Evolutionary conservation across 352 stramenopile species (phyloP), one percentile per base, ranked within the genome.

Genomic region (Phytophthora syringae): DNA sequence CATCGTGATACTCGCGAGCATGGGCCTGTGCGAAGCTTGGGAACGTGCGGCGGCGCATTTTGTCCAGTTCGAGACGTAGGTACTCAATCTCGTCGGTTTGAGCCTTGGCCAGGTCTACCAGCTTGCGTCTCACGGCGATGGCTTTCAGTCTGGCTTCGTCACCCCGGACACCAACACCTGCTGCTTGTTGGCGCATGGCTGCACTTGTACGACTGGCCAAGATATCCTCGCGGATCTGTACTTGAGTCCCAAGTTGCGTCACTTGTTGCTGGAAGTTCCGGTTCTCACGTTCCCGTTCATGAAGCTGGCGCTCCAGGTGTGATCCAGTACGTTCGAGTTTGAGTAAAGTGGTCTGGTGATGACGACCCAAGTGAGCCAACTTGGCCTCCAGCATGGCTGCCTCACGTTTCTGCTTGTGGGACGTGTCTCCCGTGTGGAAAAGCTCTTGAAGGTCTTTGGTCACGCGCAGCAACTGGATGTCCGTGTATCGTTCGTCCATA

Each of bases 31-130:
- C 89, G 50, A 98, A 98, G 54, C 84, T 96, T 11, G 94, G 94
- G 64, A 98, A 98, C n/a, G 93, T 98, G 4, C 89, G 82, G 15
- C 92, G 79, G 2, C 92, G 87, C 73, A 98, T 95, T 37, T 88
- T 89, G 64, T 98, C 89, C 1, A 98, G 83, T 56, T 98, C 93
- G 7, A 89, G 64, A 5, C 89, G 84, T 52, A 97, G 52, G 25
- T 76, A 93, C 60, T 98, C 93, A 55, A 98, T 96, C 67, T 98
- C 93, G 13, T 96, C 87, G 5, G 88, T 97, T 70, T 98, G 93
- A 21, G 88, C 78, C 27, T 84, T 88, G 0, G 93, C 92, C 27
- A 98, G 60, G 50, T 98, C 90, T 24, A 98, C 80, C 10, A 98
- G 79, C 48, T 95, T 94, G 16, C 90, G 86, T 13, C 93, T 83